phyloP scores from a whole-genome alignment of 2,329 filamentous ascomycete species.

The Zelopaecilomyces penicillatus region DNA sequence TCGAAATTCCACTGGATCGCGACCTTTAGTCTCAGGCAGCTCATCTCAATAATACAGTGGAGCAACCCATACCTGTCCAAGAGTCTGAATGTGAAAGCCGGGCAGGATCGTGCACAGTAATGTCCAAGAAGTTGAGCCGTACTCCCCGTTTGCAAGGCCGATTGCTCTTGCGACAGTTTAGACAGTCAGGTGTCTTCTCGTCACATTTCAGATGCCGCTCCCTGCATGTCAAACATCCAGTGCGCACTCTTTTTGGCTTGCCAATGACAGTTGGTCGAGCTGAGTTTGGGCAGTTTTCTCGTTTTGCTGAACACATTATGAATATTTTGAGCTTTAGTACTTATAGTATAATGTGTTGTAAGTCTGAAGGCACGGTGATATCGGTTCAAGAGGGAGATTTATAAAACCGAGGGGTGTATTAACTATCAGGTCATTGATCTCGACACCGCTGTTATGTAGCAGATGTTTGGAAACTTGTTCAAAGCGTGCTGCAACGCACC shows the following conservation, averaged over 20 bases:
- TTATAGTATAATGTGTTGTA: too few species aligned
- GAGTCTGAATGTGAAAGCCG: conserved; percentile 25
- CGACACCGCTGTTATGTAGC: too few species aligned
- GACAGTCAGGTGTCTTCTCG: conserved; percentile 54
- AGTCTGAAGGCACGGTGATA: too few species aligned
- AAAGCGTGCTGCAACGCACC: too few species aligned
- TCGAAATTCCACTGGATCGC: conserved; percentile 59
- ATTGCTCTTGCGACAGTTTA: conserved; percentile 84
- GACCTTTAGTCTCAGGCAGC: background rate
- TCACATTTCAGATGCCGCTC: conserved; percentile 90
- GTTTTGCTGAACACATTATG: background rate
- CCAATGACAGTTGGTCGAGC: background rate
- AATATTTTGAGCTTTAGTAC: too few species aligned
- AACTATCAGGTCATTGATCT: too few species aligned
- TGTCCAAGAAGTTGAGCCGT: conserved; percentile 85
- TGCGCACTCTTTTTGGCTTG: conserved; percentile 69
- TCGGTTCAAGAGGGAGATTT: too few species aligned
- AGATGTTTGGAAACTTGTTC: too few species aligned
- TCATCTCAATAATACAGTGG: background rate
- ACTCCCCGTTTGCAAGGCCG: conserved; percentile 79
- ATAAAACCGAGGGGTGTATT: too few species aligned
- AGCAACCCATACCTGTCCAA: conserved; percentile 16
- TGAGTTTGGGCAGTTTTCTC: background rate
- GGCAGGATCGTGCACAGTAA: conserved; percentile 61
- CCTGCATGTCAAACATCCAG: conserved; percentile 83